Evolutionary conservation across 2,329 filamentous ascomycete species (phyloP).

Genomic region (Monosporascus sp.): DNA sequence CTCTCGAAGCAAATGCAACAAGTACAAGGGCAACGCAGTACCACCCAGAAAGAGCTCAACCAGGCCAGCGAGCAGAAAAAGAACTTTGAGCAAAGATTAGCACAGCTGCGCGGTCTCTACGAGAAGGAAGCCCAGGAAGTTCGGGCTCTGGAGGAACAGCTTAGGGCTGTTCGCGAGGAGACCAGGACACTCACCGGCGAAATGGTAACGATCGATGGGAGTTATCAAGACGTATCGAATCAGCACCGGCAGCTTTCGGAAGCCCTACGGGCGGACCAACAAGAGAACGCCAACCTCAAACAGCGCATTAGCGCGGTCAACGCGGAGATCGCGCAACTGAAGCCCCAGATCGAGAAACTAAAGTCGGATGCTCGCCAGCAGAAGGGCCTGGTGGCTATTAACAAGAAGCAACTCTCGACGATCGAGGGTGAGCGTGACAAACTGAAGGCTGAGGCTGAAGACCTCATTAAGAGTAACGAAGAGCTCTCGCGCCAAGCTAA

Average conservation of each 20-base stretch:
- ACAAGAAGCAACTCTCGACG: conserved; percentile 93
- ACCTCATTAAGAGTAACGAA: conserved; percentile 58
- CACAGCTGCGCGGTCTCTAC: conserved; percentile 81
- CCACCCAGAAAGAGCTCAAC: conserved; percentile 75
- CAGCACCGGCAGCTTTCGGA: conserved; percentile 74
- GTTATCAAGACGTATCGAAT: conserved; percentile 72
- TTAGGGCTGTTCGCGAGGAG: conserved; percentile 70
- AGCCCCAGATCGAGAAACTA: conserved; percentile 88
- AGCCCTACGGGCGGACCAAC: conserved; percentile 78
- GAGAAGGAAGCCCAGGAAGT: conserved; percentile 90
- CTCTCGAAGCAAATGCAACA: conserved; percentile 92
- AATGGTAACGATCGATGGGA: conserved; percentile 75
- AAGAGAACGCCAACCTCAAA: conserved; percentile 80
- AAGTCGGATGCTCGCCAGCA: conserved; percentile 90
- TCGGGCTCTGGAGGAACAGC: conserved; percentile 76
- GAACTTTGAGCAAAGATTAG: conserved; percentile 83
- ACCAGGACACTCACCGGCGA: conserved; percentile 82
- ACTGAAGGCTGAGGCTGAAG: conserved; percentile 73
- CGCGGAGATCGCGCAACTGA: conserved; percentile 74
- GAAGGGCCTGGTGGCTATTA: conserved; percentile 94
- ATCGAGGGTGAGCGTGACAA: conserved; percentile 86
- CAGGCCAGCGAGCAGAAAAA: conserved; percentile 83
- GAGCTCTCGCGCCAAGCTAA: conserved; percentile 51
- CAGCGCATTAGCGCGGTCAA: conserved; percentile 84
- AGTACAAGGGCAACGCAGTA: conserved; percentile 74